Percentiles rank a stretch among this genome's conserved stretches.
Conservation (phyloP, 1,139 yeast genomes). For the Geotrichum histeridarum region DNA sequence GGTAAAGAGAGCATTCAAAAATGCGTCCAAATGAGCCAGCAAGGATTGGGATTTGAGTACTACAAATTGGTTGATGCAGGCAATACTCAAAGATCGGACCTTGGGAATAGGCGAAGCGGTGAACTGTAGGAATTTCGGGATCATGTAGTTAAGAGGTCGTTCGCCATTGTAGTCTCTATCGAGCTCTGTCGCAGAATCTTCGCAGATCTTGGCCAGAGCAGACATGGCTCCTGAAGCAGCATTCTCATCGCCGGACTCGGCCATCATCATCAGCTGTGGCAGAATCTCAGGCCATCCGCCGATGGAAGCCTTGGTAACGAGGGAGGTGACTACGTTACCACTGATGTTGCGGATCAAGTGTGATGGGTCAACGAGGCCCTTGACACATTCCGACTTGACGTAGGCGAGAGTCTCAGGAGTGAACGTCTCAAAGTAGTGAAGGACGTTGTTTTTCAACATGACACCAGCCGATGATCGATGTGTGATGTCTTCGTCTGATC, state of each 20-base stretch:
- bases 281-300: slow-evolving; percentile 70
- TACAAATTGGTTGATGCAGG: slow-evolving; percentile 73
- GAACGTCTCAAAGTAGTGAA: slow-evolving; percentile 34
- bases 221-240: slow-evolving; percentile 67
- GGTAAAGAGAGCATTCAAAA: slow-evolving; percentile 58
- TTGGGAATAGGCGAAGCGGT: slow-evolving; percentile 40
- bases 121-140: slow-evolving; percentile 58
- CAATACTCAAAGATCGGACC: slow-evolving; percentile 59
- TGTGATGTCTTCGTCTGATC: slow-evolving; percentile 39
- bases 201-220: slow-evolving; percentile 83
- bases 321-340: slow-evolving; percentile 82
- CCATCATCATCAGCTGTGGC: slow-evolving; percentile 59
- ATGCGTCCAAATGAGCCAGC: slow-evolving; percentile 61
- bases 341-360: slow-evolving; percentile 74
- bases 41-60: slow-evolving; percentile 64
- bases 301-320: slow-evolving; percentile 67
- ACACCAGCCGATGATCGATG: slow-evolving; percentile 91
- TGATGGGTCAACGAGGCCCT: slow-evolving; percentile 61
- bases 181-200: slow-evolving; percentile 60
- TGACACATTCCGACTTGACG: slow-evolving; percentile 55
- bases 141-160: slow-evolving; percentile 63
- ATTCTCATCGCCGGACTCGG: slow-evolving; percentile 41
- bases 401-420: slow-evolving; percentile 45
- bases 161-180: slow-evolving; percentile 58
- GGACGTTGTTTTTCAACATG: slow-evolving; percentile 67